Percentiles rank a stretch among this genome's conserved stretches.
Conservation (phyloP, 345 rosid genomes). For the Gossypium australe region DNA sequence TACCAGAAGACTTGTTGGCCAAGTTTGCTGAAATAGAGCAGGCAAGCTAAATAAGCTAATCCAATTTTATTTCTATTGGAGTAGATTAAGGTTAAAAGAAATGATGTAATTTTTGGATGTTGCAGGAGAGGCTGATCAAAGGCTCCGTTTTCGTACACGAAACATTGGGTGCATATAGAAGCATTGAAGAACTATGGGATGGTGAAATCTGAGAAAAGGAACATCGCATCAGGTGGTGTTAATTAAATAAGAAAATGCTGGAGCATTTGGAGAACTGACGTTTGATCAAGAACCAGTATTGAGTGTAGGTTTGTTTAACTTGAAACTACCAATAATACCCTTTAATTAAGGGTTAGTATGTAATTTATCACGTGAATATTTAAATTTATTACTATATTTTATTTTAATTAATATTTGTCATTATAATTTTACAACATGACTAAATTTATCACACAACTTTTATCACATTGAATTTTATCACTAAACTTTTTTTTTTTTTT, state of each 20-base stretch:
- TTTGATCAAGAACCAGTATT: neutral
- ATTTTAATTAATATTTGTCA: too few species aligned
- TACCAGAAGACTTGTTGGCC: slow-evolving; percentile 37
- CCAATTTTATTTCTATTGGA: neutral
- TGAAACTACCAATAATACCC: neutral
- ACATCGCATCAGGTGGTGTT: neutral
- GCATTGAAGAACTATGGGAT: slow-evolving; percentile 39
- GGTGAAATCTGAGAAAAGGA: slow-evolving; percentile 19
- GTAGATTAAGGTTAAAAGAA: neutral
- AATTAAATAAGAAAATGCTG: neutral
- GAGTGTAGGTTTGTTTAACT: neutral
- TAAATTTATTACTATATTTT: too few species aligned
- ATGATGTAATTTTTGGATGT: too few species aligned
- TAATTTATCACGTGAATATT: too few species aligned
- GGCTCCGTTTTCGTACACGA: slow-evolving; percentile 32
- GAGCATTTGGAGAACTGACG: neutral
- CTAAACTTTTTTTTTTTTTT: too few species aligned
- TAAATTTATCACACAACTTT: too few species aligned
- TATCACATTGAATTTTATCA: too few species aligned
- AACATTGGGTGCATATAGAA: slow-evolving; percentile 31
- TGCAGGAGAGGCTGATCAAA: slow-evolving; percentile 25
- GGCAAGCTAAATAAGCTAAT: slow-evolving; percentile 27
- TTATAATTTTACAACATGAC: too few species aligned
- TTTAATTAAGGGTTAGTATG: too few species aligned
- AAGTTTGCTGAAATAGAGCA: slow-evolving; percentile 48